Evolutionary conservation across 805 yeast species (phyloP).

Genomic region (Grigorovia transvaalensis): DNA sequence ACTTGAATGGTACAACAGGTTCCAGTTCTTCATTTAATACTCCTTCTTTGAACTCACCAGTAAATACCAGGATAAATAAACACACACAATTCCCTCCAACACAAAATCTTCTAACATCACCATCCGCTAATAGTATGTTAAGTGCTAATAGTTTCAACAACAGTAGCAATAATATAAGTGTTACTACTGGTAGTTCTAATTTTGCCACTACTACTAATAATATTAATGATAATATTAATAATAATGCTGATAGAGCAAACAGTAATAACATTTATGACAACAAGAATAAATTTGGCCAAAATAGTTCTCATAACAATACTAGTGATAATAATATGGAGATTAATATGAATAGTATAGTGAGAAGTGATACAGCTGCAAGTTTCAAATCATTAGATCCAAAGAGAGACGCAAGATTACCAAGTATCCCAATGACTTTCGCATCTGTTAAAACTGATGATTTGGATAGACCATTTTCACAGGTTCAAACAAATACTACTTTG

Average conservation of each 20-base stretch:
- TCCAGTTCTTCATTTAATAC: slow-evolving; percentile 7
- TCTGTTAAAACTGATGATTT: slow-evolving; percentile 14
- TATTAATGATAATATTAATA: background rate
- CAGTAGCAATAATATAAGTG: no score
- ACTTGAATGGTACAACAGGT: slow-evolving; percentile 1
- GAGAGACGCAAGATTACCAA: slow-evolving; percentile 14
- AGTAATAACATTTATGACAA: slow-evolving; percentile 1
- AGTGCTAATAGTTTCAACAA: background rate
- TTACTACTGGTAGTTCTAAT: no score
- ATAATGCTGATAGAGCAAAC: slow-evolving; percentile 6
- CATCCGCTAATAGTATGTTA: slow-evolving; percentile 5
- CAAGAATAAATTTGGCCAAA: background rate
- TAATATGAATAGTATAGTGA: background rate
- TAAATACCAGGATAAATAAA: background rate
- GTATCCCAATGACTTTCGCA: slow-evolving; percentile 18
- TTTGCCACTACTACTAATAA: background rate
- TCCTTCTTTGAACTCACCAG: slow-evolving; percentile 6
- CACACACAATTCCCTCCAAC: background rate
- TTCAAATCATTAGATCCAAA: slow-evolving; percentile 24
- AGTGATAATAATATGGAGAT: slow-evolving; percentile 1
- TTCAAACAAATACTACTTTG: slow-evolving; percentile 22
- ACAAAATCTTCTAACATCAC: slow-evolving; percentile 1
- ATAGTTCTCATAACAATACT: background rate
- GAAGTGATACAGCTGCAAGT: background rate
- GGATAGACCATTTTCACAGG: slow-evolving; percentile 26